Base-by-base conservation (phyloP, 2,329 filamentous ascomycete genomes). In the Paraconiothyrium brasiliense region DNA sequence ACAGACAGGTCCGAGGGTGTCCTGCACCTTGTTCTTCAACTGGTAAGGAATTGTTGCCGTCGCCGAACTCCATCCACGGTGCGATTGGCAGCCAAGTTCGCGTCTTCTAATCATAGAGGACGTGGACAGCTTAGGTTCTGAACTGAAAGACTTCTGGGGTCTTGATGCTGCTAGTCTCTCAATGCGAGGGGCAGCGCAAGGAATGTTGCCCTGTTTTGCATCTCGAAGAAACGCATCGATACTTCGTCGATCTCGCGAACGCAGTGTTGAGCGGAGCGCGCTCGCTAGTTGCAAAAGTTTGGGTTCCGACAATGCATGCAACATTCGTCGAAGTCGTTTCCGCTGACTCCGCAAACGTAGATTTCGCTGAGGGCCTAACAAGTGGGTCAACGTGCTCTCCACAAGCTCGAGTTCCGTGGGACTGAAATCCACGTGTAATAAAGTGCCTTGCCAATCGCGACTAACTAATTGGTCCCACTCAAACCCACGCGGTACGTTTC, bases 1-100 rank as follows among this genome's bases (percentile, higher is more conserved):
- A 56, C 77, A 80, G 30, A 76, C 79, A 2, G 78, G 77, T 4
- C 78, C 80, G 16, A 88, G 68, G 1, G 80, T 76, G 27, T 81
- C 74, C 32, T 76, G 68, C n/a, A 72, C 30, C 20, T 66, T 71
- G 50, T 78, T 78, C 49, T 66, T 73, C 7, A 69, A 34, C 10
- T 67, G 67, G 34, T 74, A 73, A 1, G 70, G 65, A 1, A 75
- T 37, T 8, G 70, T 50, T 20, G 43, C 69, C 1, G 71, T 65
- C 7, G 71, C 66, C 27, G 67, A 41, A 48, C 62, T 67, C 71
- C 71, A 76, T 11, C 72, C 72, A 58, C 73, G 64, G 27, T 62
- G 66, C 41, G 70, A 69, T 20, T 72, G 69, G 13, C 65, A 44
- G 14, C 77, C 76, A 5, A 76, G 51, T 58, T 80, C 77, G 10